A percentile compares a stretch with the other conserved stretches of the same genome.
Evolutionary conservation across 495 filamentous ascomycete genomes (phyloP).

Genomic region (Penicillium roqueforti): DNA sequence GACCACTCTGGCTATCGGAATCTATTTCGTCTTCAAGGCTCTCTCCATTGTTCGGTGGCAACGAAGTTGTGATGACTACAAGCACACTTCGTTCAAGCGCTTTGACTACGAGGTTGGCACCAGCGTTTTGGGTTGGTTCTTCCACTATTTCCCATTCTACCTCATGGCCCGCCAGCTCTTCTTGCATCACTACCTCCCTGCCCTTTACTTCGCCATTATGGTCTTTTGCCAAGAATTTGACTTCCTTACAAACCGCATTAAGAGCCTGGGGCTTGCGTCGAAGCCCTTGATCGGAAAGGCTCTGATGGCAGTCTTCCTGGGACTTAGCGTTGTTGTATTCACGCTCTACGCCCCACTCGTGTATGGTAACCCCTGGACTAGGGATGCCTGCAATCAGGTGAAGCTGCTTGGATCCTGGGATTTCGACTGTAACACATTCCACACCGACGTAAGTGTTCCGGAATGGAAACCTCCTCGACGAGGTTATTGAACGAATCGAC

Average conservation of each 20-base stretch:
- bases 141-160: slow-evolving; percentile 97
- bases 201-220: slow-evolving; percentile 91
- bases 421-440: slow-evolving; percentile 94
- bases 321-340: slow-evolving; percentile 70
- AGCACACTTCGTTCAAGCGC: slow-evolving; percentile 74
- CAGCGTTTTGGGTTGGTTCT: slow-evolving; percentile 86
- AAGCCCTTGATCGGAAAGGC: slow-evolving; percentile 69
- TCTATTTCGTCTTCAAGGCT: slow-evolving; percentile 81
- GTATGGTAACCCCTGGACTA: slow-evolving; percentile 94
- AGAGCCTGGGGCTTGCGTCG: slow-evolving; percentile 60
- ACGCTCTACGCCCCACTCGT: slow-evolving; percentile 78
- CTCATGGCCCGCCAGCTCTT: slow-evolving; percentile 98
- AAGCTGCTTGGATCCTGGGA: slow-evolving; percentile 91
- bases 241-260: slow-evolving; percentile 69
- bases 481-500: slow-evolving; percentile 24
- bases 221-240: slow-evolving; percentile 85
- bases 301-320: slow-evolving; percentile 65
- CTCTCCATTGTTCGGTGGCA: slow-evolving; percentile 91
- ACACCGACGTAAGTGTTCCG: slow-evolving; percentile 70
- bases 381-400: slow-evolving; percentile 73
- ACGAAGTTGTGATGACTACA: slow-evolving; percentile 82
- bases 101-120: slow-evolving; percentile 97
- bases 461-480: slow-evolving; percentile 33
- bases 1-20: slow-evolving; percentile 71
- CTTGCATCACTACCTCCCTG: slow-evolving; percentile 95